Percentiles rank a stretch among this genome's conserved stretches.
phyloP scores from a whole-genome alignment of 495 filamentous ascomycete genomes.

The Penicillium cosmopolitanum region DNA sequence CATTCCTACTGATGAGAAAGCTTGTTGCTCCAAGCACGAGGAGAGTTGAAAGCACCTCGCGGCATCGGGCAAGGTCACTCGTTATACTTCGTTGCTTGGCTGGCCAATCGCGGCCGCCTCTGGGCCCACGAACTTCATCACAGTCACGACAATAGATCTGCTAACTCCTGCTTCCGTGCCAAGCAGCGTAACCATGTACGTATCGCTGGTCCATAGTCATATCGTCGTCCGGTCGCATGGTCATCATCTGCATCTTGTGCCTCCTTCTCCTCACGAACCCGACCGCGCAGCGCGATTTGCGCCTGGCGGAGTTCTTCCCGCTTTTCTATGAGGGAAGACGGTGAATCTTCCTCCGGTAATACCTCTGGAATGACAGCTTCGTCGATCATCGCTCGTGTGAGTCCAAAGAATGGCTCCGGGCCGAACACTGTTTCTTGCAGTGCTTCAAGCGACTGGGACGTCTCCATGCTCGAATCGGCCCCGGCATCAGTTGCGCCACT shows the following conservation, averaged over 20 bases:
- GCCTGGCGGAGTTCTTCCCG: constrained; percentile 33
- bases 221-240: constrained; percentile 47
- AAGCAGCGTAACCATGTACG: constrained; percentile 49
- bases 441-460: background rate
- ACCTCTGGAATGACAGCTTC: constrained; percentile 24
- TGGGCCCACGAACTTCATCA: background rate
- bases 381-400: constrained; percentile 41
- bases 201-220: constrained; percentile 53
- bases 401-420: constrained; percentile 35
- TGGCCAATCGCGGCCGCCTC: constrained; percentile 12
- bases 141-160: constrained; percentile 23
- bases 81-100: background rate
- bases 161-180: constrained; percentile 43
- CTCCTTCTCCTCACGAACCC: constrained; percentile 49
- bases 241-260: constrained; percentile 46
- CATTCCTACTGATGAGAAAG: too few relatives aligned
- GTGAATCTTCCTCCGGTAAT: constrained; percentile 13
- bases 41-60: background rate
- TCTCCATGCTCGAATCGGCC: background rate
- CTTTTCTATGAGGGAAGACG: constrained; percentile 7
- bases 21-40: background rate
- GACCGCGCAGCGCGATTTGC: constrained; percentile 41
- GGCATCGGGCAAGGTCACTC: background rate
- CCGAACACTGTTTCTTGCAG: constrained; percentile 33
- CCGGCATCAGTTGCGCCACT: background rate